Evolutionary conservation across 164 flowering plant species (phyloP), one percentile per base, ranked within the genome.

Genomic region (Amborella trichopoda): DNA sequence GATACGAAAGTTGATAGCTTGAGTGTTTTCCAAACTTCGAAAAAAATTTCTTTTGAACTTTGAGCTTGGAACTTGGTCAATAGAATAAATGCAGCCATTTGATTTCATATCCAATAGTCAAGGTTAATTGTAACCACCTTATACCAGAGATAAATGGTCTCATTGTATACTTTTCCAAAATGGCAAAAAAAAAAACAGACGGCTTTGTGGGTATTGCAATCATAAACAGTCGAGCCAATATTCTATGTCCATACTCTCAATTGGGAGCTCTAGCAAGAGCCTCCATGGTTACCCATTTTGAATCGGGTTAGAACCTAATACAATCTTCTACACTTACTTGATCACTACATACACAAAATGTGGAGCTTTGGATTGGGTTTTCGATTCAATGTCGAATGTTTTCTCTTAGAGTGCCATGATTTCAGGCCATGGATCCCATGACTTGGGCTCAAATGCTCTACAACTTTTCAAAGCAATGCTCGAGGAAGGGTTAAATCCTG

Each of bases 401-500:
- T 59, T 18, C 42, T 53, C 63, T 23, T 59, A 58, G 63, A 48
- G 58, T 22, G 53, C 48, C 5, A 59, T 59, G 53, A 53, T 59
- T 22, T 47, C 52, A 52, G 63, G 58, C 18, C 48, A 39, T 53
- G 58, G 63, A 53, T 40, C 43, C 1, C 58, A 59, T 53, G 58
- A 58, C 12, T 20, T 46, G 27, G 46, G 45, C 40, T 22, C 52
- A 20, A 49, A 59, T 26, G 58, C 58, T 30, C 30, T 53, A 30
- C 19, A 16, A 21, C 46, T 47, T 28, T 53, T 59, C 26, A 14
- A 27, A 18, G 36, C 9, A 5, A 59, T 53, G 58, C 26, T n/a
- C 22, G 53, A 53, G n/a, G 43, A 47, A 33, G 48, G 48, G 8
- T 34, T 26, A 10, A 23, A 11, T 33, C 63, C 63, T 24, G 53